Evolutionary conservation across 140 eudicot genomes (phyloP), one percentile per base, ranked within the genome.

Genomic region (Senecio squalidus): DNA sequence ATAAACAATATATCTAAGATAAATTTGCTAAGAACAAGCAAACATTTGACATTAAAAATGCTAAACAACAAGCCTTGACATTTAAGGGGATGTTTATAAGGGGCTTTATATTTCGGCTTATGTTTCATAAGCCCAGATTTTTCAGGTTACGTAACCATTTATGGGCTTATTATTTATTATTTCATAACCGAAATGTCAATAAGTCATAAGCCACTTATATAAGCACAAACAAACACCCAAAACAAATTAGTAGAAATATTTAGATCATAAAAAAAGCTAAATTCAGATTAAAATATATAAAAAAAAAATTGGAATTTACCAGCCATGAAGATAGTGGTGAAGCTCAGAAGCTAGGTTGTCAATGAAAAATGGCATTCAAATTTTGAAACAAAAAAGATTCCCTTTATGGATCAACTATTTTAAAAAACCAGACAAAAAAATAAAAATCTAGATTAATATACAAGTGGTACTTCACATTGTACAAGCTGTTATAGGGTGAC

Each of bases 331-430:
- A 43, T 4, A 62, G 47, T 53, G 62, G 50, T 8, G 44, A 62
- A 74, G 66, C 48, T 80, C 56, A n/a, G 50, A 55, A 57, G 34
- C 24, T 20, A 18, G 46, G 49, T 9, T 71, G 56, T 28, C 27
- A 66, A 65, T 66, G 77, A 36, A 47, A 43, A 58, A 59, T 51
- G 61, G 10, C 41, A 64, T 80, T 85, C 86, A 82, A 85, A 81
- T 63, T 71, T 75, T 76, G 71, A 75, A 69, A 69, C 73, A 62
- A 16, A 61, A 44, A 31, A 59, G 77, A 66, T 59, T 61, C 62
- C 23, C 60, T 55, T 46, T 54, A 24, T 71, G 23, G 58, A 57
- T 26, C 58, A 17, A 34, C 8, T 31, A 24, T 22, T 58, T 15
- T 22, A 14, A 24, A 5, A 26, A 20, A 1, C 64, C 31, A 30